Evolutionary conservation across 495 filamentous ascomycete genomes (phyloP).

Genomic region (Talaromyces stipitatus): DNA sequence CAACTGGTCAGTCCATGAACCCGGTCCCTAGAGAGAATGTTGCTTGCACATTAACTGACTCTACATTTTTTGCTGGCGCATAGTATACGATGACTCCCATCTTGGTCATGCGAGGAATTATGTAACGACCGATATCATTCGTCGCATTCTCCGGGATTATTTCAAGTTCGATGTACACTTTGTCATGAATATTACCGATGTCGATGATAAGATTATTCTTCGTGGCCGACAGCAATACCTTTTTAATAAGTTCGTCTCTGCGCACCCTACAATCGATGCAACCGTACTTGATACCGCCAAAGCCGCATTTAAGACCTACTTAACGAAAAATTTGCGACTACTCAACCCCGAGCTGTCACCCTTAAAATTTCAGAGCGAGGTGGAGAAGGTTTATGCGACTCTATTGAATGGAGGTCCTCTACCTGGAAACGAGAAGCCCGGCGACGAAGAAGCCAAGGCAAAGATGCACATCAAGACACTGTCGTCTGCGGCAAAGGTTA

Average conservation of each 20-base stretch:
- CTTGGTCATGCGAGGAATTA: conserved; percentile 91
- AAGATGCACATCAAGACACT: conserved; percentile 91
- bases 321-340: conserved; percentile 67
- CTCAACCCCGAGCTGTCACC: conserved; percentile 35
- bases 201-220: conserved; percentile 94
- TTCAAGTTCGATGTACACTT: conserved; percentile 82
- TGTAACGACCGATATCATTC: conserved; percentile 87
- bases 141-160: conserved; percentile 77
- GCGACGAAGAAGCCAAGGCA: conserved; percentile 75
- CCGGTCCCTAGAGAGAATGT: neutral
- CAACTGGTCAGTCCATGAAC: conserved; percentile 40
- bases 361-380: conserved; percentile 43
- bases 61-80: neutral
- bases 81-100: conserved; percentile 83
- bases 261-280: conserved; percentile 39
- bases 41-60: neutral
- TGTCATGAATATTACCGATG: conserved; percentile 94
- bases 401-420: conserved; percentile 47
- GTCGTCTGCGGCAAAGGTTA: conserved; percentile 49
- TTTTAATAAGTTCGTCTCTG: conserved; percentile 45
- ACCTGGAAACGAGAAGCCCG: conserved; percentile 52
- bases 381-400: conserved; percentile 53
- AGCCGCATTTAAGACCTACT: conserved; percentile 63
- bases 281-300: conserved; percentile 48
- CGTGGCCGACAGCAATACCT: conserved; percentile 72